Percentiles rank a stretch among this genome's conserved stretches.
These are phyloP conservation scores for Panaeolus papilionaceus DNA, from an alignment of 768 basidiomycete genomes.

Conservation along the genomic window DNA sequence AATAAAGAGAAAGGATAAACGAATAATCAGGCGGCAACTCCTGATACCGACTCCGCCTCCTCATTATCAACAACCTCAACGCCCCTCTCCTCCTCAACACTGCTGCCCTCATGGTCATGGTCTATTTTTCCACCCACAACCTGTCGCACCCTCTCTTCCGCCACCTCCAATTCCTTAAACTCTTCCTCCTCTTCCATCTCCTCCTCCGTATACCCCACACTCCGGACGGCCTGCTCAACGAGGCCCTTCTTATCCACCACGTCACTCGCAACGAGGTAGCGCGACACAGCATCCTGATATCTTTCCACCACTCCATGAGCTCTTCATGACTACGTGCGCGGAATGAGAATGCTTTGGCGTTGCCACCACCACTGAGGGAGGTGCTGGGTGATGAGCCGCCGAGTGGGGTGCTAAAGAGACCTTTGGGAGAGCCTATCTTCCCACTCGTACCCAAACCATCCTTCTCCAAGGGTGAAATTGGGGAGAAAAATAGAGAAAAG, in stretches of 20 bases:
- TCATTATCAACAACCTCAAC: slow-evolving; percentile 14
- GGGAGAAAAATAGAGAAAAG: slow-evolving; percentile 93
- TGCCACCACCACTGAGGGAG: slow-evolving; percentile 29
- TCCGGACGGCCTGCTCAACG: slow-evolving; percentile 89
- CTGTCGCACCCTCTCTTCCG: slow-evolving; percentile 45
- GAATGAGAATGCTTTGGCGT: slow-evolving; percentile 82
- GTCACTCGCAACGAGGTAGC: slow-evolving; percentile 94
- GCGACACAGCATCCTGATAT: slow-evolving; percentile 93
- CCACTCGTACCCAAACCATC: slow-evolving; percentile 76
- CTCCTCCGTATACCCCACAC: slow-evolving; percentile 85
- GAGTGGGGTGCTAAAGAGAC: slow-evolving; percentile 31
- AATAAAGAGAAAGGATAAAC: slow-evolving; percentile 7
- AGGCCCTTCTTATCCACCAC: slow-evolving; percentile 92
- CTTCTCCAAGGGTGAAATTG: slow-evolving; percentile 92
- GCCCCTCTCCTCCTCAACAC: slow-evolving; percentile 46
- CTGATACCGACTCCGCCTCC: slow-evolving; percentile 30
- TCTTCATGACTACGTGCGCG: slow-evolving; percentile 89
- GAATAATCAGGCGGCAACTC: slow-evolving; percentile 67
- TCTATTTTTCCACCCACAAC: slow-evolving; percentile 17
- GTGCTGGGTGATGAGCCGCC: background rate
- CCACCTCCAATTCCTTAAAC: slow-evolving; percentile 74
- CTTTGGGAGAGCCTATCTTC: slow-evolving; percentile 51
- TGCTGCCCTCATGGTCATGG: slow-evolving; percentile 33
- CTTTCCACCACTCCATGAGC: slow-evolving; percentile 99
- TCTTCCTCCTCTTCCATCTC: slow-evolving; percentile 56